These are phyloP conservation scores for Lumnitzera littorea DNA, from an alignment of 345 rosid genomes.

Conservation along the genomic window DNA sequence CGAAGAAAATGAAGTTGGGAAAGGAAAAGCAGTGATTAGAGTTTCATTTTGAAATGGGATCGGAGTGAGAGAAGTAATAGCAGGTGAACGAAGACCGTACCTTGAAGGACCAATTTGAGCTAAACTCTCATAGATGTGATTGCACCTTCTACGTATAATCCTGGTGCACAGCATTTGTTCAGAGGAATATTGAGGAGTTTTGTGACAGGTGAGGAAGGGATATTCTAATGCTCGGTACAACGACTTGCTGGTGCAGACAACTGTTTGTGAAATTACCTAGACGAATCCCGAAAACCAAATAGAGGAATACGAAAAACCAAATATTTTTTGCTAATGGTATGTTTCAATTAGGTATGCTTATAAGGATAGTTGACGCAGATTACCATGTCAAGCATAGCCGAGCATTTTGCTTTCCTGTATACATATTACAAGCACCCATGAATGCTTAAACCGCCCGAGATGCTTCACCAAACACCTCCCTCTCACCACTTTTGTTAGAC, in stretches of 20 bases:
- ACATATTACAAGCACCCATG: no score
- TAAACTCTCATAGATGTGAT: neutral
- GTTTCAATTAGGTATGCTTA: no score
- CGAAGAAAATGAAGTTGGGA: neutral
- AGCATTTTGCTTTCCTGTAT: no score
- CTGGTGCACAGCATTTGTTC: neutral
- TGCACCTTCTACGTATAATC: neutral
- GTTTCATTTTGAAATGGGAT: no score
- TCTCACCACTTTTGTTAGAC: no score
- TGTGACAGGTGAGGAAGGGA: no score
- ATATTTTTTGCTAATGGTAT: no score
- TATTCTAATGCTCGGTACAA: no score
- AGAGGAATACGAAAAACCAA: neutral
- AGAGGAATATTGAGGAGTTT: neutral
- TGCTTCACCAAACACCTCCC: no score
- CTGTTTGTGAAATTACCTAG: no score
- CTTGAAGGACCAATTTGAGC: neutral
- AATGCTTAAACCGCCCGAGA: no score
- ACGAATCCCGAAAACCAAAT: neutral
- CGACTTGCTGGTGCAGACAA: no score
- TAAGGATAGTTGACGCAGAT: neutral
- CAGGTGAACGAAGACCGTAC: neutral
- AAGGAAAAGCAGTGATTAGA: neutral
- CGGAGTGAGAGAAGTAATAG: neutral
- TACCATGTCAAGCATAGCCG: neutral